Percentiles rank a stretch among this genome's conserved stretches.
These are phyloP conservation scores for Trichoderma breve DNA, from an alignment of 2,329 filamentous ascomycete species.

Conservation along the genomic window DNA sequence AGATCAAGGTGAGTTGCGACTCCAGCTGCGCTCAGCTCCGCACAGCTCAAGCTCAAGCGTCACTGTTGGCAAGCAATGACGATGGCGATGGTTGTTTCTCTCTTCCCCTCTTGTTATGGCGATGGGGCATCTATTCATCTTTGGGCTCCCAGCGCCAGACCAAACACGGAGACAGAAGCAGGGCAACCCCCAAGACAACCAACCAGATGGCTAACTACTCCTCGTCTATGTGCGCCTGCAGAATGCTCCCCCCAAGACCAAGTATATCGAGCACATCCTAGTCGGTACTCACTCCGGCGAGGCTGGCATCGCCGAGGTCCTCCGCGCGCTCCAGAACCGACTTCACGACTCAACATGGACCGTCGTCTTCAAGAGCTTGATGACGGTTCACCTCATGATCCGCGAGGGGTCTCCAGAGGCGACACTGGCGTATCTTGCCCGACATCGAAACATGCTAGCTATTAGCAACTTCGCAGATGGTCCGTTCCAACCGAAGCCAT, in stretches of 20 bases:
- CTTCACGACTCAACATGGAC: slow-evolving; percentile 98
- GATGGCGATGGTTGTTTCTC: neutral
- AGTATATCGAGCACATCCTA: slow-evolving; percentile 98
- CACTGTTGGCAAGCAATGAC: neutral
- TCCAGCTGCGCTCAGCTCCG: neutral
- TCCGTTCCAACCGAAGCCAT: slow-evolving; percentile 45
- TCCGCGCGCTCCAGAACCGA: slow-evolving; percentile 83
- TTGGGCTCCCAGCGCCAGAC: neutral
- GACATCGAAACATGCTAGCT: slow-evolving; percentile 77
- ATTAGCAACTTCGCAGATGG: slow-evolving; percentile 92
- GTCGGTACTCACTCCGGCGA: slow-evolving; percentile 93
- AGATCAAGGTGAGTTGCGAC: slow-evolving; percentile 71
- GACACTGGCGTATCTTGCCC: slow-evolving; percentile 79
- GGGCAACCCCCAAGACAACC: neutral
- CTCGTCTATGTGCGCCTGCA: slow-evolving; percentile 35
- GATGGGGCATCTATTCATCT: neutral
- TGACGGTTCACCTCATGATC: slow-evolving; percentile 96
- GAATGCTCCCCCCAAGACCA: slow-evolving; percentile 95
- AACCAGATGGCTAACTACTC: slow-evolving; percentile 6
- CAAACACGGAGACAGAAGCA: neutral
- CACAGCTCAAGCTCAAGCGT: neutral
- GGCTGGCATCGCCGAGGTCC: slow-evolving; percentile 91
- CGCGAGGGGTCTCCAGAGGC: slow-evolving; percentile 88
- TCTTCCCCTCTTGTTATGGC: neutral
- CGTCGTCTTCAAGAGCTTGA: slow-evolving; percentile 97